Evolutionary conservation across 495 filamentous ascomycete genomes (phyloP).

Genomic region (Amorphotheca resinae): DNA sequence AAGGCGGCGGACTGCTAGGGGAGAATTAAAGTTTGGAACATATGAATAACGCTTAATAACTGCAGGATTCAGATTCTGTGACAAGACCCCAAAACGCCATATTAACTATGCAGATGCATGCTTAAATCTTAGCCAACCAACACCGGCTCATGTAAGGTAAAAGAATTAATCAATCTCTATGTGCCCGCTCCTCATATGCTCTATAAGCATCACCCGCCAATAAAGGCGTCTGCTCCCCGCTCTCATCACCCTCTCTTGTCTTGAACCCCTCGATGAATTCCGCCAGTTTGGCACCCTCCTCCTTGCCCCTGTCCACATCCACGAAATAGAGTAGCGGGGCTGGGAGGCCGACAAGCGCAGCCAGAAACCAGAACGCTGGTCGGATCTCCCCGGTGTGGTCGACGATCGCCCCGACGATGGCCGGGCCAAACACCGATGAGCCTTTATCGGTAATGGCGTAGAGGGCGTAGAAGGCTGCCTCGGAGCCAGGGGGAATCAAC

Average conservation of each 20-base stretch:
- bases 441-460: constrained; percentile 98
- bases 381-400: constrained; percentile 82
- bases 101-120: too few species aligned
- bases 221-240: constrained; percentile 6
- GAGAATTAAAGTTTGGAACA: too few species aligned
- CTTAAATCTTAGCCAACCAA: neutral
- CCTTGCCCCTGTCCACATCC: constrained; percentile 78
- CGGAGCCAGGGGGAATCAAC: constrained; percentile 81
- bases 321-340: constrained; percentile 75
- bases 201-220: constrained; percentile 3
- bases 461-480: constrained; percentile 91
- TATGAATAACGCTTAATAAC: too few species aligned
- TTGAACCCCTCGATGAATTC: constrained; percentile 50
- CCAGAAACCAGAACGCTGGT: constrained; percentile 88
- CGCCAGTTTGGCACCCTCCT: constrained; percentile 61
- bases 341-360: constrained; percentile 67
- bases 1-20: too few species aligned
- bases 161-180: neutral
- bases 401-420: constrained; percentile 86
- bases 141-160: neutral
- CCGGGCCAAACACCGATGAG: constrained; percentile 84
- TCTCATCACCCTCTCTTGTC: constrained; percentile 3
- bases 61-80: too few species aligned
- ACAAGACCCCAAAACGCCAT: too few species aligned
- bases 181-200: constrained; percentile 3